Percentiles rank a stretch among this genome's conserved stretches.
Evolutionary conservation across 139 green algal species (phyloP).

Genomic region (Tetraselmis chui): DNA sequence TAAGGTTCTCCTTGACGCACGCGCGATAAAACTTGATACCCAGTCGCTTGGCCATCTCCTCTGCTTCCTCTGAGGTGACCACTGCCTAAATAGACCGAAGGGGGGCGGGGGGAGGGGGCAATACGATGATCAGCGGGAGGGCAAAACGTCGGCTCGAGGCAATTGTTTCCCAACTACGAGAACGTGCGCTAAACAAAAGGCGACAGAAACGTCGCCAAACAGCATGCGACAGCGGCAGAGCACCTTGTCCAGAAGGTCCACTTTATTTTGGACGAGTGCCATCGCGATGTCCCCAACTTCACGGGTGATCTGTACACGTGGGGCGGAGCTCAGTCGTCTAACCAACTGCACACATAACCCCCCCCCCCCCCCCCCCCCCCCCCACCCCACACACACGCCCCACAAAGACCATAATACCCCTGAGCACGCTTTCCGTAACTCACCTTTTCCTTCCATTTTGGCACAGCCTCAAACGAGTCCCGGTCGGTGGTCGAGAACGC

Average conservation of each 20-base stretch:
- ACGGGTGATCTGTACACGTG: slow-evolving; percentile 10
- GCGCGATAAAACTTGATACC: slow-evolving; percentile 60
- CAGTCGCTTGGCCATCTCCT: slow-evolving; percentile 45
- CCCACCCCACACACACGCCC: too few relatives aligned
- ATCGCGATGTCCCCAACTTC: slow-evolving; percentile 58
- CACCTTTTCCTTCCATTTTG: slow-evolving; percentile 55
- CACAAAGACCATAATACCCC: too few relatives aligned
- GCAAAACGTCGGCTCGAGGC: too few relatives aligned
- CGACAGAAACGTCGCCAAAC: too few relatives aligned
- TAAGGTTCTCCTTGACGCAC: slow-evolving; percentile 72
- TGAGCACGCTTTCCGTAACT: too few relatives aligned
- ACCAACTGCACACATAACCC: too few relatives aligned
- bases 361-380: too few relatives aligned
- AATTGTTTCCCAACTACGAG: too few relatives aligned
- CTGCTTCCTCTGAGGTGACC: slow-evolving; percentile 46
- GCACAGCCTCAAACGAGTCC: slow-evolving; percentile 57
- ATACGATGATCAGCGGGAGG: not conserved
- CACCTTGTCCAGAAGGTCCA: slow-evolving; percentile 51
- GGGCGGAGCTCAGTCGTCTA: too few relatives aligned
- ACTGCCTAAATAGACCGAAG: slow-evolving; percentile 19
- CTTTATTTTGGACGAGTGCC: slow-evolving; percentile 71
- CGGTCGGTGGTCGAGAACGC: slow-evolving; percentile 67
- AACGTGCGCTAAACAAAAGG: too few relatives aligned
- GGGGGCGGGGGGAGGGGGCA: too few relatives aligned
- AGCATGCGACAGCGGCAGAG: not conserved